Evolutionary conservation across 2,329 filamentous ascomycete genomes (phyloP).

Genomic region (Ceratocystis albifundus): DNA sequence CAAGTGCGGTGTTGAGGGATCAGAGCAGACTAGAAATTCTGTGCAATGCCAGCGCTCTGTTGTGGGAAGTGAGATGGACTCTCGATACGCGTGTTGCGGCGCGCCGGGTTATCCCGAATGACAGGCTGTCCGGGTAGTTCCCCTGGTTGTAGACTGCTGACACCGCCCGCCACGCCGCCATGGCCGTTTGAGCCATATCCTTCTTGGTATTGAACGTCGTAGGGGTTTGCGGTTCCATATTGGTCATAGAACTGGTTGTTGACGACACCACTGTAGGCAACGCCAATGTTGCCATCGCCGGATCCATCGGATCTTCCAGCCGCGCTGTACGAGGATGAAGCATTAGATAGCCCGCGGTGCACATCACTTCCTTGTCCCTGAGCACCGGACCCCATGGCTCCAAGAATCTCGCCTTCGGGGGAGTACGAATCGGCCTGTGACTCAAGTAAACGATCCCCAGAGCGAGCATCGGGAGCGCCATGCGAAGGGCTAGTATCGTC

Average conservation of each 20-base stretch:
- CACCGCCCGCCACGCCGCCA: neutral
- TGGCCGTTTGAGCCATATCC: neutral
- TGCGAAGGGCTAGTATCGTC: conserved; percentile 54
- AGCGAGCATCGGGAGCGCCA: conserved; percentile 55
- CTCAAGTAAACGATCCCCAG: conserved; percentile 52
- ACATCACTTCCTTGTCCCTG: conserved; percentile 45
- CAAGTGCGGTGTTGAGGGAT: neutral
- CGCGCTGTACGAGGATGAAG: conserved; percentile 88
- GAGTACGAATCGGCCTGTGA: conserved; percentile 37
- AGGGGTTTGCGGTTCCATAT: conserved; percentile 26
- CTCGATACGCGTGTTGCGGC: conserved; percentile 90
- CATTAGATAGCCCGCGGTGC: conserved; percentile 82
- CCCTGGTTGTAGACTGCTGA: conserved; percentile 27
- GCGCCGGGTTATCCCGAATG: conserved; percentile 83
- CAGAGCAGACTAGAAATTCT: conserved; percentile 63
- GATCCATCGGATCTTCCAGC: conserved; percentile 62
- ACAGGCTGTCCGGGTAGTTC: conserved; percentile 55
- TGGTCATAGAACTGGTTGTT: conserved; percentile 38
- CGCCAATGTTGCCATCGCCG: conserved; percentile 38
- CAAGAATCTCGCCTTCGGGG: conserved; percentile 71
- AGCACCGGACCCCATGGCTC: conserved; percentile 62
- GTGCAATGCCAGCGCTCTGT: conserved; percentile 87
- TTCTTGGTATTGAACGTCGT: conserved; percentile 22
- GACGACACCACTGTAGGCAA: conserved; percentile 38
- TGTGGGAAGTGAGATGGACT: conserved; percentile 80